Evolutionary conservation across 2,329 filamentous ascomycete species (phyloP).

Genomic region (Harringtonia aguacate): DNA sequence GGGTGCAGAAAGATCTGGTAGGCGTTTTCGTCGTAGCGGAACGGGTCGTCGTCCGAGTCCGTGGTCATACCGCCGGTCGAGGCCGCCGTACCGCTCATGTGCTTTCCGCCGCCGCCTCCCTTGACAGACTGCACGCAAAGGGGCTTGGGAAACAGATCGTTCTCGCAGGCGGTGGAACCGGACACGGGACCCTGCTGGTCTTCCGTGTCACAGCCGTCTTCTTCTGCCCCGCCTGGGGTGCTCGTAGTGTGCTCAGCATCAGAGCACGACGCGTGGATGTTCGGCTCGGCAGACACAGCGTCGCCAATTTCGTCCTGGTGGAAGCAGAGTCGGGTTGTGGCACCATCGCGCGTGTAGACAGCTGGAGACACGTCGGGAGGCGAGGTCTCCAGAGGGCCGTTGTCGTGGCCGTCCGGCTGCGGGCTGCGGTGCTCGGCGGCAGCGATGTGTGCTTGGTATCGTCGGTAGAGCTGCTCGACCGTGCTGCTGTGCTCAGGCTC

Average conservation of each 20-base stretch:
- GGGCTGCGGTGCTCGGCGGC: not conserved
- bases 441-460: conserved; percentile 16
- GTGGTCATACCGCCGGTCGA: conserved; percentile 17
- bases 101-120: conserved; percentile 3
- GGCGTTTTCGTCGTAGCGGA: conserved; percentile 30
- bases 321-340: conserved; percentile 3
- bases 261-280: too few species aligned
- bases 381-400: too few species aligned
- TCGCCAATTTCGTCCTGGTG: not conserved
- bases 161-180: not conserved
- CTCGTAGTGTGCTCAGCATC: too few species aligned
- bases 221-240: not conserved
- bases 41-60: conserved; percentile 30
- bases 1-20: conserved; percentile 27
- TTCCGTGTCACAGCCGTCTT: not conserved
- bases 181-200: not conserved
- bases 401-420: not conserved
- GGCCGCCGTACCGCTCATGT: conserved; percentile 15
- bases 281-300: too few species aligned
- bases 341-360: not conserved
- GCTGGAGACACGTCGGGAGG: too few species aligned
- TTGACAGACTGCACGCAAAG: conserved; percentile 11
- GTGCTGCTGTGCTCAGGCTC: too few species aligned
- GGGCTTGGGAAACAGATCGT: conserved; percentile 10
- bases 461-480: conserved; percentile 20